Base-by-base conservation (phyloP, 208 protist species). In the Acanthamoeba castellanii region DNA sequence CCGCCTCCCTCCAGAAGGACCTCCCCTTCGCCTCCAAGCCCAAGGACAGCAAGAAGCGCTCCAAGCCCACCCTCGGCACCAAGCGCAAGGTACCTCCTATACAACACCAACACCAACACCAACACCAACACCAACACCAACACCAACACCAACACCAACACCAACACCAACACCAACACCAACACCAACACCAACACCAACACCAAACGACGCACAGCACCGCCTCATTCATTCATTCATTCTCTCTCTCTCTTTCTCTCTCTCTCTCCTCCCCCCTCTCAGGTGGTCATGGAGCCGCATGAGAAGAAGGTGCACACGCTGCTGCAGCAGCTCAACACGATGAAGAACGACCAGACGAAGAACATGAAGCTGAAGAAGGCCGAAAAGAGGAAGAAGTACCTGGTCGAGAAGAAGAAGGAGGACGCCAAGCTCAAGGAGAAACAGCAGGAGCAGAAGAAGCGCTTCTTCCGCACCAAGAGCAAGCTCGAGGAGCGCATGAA, bases 1-100 rank as follows among this genome's bases (percentile, higher is more conserved):
- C 98, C 9, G 94, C 92, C 64, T 72, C 76, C 30, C 96, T 98
- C 22, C 95, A 98, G 72, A 94, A 66, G 32, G 68, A 50, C 30
- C 95, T 98, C 22, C 98, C 98, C n/a, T 98, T 98, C 87, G 95
- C 94, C 27, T 94, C 95, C 32, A 98, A 98, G 95, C 97, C 97
- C n/a, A 98, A 98, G 95, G 13, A 66, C 7, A 13, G 7, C 34
- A 96, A 42, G 30, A 96, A 95, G 18, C 52, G 70, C 3, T 61
- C 93, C 13, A 92, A 70, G 13, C 81, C 52, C 11, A 61, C 47
- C n/a, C 32, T 59, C 81, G 81, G 32, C 25, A 89, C 81, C 81
- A 89, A 89, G 22, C 81, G 81, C 81, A 89, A 89, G 42, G 52
- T 52, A n/a, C n/a, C n/a, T n/a, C n/a, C n/a, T n/a, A n/a, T n/a